Evolutionary conservation across 2,329 filamentous ascomycete species (phyloP).

Genomic region (Madurella fahalii): DNA sequence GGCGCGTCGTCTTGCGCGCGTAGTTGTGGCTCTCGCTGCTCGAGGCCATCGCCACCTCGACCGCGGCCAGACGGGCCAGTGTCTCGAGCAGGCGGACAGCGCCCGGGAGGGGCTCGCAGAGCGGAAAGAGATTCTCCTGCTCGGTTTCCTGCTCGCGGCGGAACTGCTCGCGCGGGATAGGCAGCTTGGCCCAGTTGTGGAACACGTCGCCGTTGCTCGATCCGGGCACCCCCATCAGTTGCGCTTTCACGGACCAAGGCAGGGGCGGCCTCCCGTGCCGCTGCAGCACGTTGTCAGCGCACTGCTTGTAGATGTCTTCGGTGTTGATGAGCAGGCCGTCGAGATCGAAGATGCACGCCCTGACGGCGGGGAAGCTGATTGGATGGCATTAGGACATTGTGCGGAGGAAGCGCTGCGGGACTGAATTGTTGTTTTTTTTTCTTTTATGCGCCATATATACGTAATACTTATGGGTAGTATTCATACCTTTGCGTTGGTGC

Average conservation of each 20-base stretch:
- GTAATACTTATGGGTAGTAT: too few relatives aligned
- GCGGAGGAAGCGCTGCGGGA: too few relatives aligned
- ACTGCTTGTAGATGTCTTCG: slow-evolving; percentile 80
- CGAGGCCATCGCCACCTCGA: slow-evolving; percentile 81
- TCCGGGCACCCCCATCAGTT: slow-evolving; percentile 63
- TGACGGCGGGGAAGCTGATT: slow-evolving; percentile 58
- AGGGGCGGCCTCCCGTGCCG: slow-evolving; percentile 68
- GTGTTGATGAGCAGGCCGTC: slow-evolving; percentile 91
- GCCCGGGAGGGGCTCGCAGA: slow-evolving; percentile 70
- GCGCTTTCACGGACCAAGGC: slow-evolving; percentile 66
- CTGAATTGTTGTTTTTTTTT: too few relatives aligned
- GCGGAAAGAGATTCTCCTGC: slow-evolving; percentile 68
- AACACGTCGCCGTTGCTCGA: slow-evolving; percentile 50
- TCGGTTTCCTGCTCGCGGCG: slow-evolving; percentile 22
- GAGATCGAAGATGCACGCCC: slow-evolving; percentile 96
- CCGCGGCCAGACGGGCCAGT: slow-evolving; percentile 19
- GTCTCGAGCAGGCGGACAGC: slow-evolving; percentile 38
- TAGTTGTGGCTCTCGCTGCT: slow-evolving; percentile 69
- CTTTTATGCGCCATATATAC: too few relatives aligned
- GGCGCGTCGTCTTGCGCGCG: slow-evolving; percentile 63
- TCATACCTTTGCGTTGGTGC: too few relatives aligned
- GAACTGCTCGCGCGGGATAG: slow-evolving; percentile 69
- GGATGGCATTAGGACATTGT: too few relatives aligned
- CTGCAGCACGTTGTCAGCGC: slow-evolving; percentile 74
- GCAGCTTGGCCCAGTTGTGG: slow-evolving; percentile 79